Evolutionary conservation across 345 rosid genomes (phyloP).

Genomic region (Eucalyptus tenuipes): DNA sequence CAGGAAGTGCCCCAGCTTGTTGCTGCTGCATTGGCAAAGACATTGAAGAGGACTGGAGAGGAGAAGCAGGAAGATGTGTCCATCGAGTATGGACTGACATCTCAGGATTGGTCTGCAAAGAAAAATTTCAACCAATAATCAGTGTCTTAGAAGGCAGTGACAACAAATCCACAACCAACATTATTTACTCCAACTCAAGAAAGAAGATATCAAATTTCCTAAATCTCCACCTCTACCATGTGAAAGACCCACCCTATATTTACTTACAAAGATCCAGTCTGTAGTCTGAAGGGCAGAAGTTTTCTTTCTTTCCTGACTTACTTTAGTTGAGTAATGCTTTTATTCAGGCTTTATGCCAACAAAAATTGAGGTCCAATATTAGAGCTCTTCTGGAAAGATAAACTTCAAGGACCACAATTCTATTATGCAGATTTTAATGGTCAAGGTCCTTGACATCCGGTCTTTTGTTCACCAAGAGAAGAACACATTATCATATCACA

Average conservation of each 20-base stretch:
- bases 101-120: constrained; percentile 59
- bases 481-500: neutral
- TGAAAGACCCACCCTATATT: neutral
- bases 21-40: constrained; percentile 61
- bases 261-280: neutral
- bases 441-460: neutral
- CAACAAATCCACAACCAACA: neutral
- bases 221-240: neutral
- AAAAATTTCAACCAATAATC: neutral
- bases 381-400: neutral
- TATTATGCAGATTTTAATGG: neutral
- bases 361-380: neutral
- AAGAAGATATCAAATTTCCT: neutral
- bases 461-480: neutral
- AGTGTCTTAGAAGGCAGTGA: neutral
- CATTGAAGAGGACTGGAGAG: constrained; percentile 37
- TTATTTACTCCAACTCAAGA: neutral
- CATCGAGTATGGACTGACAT: constrained; percentile 69
- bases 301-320: neutral
- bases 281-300: neutral
- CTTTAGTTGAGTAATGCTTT: neutral
- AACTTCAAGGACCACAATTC: neutral
- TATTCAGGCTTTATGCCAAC: neutral
- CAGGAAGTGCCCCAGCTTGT: constrained; percentile 34
- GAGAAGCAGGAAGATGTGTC: constrained; percentile 58